phyloP scores from a whole-genome alignment of 768 basidiomycete species.

The Lactarius quietus region DNA sequence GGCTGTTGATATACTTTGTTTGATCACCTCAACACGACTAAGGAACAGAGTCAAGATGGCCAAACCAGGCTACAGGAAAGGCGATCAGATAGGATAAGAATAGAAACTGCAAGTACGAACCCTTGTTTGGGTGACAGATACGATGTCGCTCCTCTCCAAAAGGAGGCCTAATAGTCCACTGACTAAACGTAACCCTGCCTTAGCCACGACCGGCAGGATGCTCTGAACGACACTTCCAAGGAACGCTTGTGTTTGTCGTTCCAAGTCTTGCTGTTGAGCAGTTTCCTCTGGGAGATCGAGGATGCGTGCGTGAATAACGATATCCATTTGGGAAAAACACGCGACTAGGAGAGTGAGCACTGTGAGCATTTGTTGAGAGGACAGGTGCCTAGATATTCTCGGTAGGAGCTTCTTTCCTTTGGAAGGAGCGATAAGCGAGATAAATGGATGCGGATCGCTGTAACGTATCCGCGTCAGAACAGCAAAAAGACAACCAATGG shows the following conservation, averaged over 20 bases:
- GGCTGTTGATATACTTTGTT: constrained; percentile 58
- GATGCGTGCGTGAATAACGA: constrained; percentile 71
- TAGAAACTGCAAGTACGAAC: constrained; percentile 43
- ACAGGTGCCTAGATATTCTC: constrained; percentile 81
- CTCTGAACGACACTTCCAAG: constrained; percentile 82
- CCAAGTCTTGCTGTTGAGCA: constrained; percentile 61
- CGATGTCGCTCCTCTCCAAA: constrained; percentile 73
- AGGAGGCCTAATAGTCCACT: constrained; percentile 83
- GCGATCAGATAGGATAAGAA: constrained; percentile 13
- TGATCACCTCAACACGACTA: constrained; percentile 89
- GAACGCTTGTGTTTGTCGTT: constrained; percentile 89
- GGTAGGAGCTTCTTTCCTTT: constrained; percentile 95
- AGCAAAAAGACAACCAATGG: neutral
- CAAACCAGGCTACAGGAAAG: constrained; percentile 69
- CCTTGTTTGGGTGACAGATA: constrained; percentile 70
- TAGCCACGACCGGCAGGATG: constrained; percentile 76
- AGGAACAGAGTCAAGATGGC: constrained; percentile 88
- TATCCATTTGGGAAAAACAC: constrained; percentile 92
- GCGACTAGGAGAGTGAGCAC: constrained; percentile 89
- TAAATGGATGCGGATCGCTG: constrained; percentile 94
- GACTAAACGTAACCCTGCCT: constrained; percentile 75
- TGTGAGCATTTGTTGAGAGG: constrained; percentile 74
- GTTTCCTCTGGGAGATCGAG: constrained; percentile 67
- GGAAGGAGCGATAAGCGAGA: constrained; percentile 79
- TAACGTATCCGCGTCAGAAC: neutral